Percentiles rank a stretch among this genome's conserved stretches.
These are phyloP conservation scores for Metarhizium humberi DNA, from an alignment of 2,329 filamentous ascomycete genomes.

Conservation along the genomic window DNA sequence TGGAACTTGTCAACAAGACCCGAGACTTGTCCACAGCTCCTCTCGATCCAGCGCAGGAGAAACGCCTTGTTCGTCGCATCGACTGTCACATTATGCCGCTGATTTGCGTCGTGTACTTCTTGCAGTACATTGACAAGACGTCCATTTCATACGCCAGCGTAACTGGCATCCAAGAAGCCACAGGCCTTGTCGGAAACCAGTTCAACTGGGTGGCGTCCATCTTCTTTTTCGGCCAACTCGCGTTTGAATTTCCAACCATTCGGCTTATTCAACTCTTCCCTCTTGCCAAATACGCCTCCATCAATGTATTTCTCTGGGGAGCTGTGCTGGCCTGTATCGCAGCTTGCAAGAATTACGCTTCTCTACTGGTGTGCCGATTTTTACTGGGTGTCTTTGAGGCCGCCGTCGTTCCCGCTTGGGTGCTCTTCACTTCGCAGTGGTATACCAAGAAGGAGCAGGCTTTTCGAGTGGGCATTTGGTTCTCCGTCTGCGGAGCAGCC, in stretches of 20 bases:
- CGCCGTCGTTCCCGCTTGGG: no score
- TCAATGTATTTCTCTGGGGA: slow-evolving; percentile 27
- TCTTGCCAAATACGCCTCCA: slow-evolving; percentile 25
- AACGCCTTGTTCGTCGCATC: slow-evolving; percentile 11
- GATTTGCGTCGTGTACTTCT: slow-evolving; percentile 13
- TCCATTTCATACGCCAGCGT: slow-evolving; percentile 16
- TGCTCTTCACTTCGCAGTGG: no score
- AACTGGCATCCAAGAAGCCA: slow-evolving; percentile 16
- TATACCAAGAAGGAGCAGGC: no score
- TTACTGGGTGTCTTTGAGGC: no score
- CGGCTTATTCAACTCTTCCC: slow-evolving; percentile 28
- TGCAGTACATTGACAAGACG: slow-evolving; percentile 18
- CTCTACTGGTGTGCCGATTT: no score
- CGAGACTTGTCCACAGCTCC: neutral
- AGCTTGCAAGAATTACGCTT: no score
- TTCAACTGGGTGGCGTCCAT: slow-evolving; percentile 27
- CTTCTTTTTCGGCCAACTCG: slow-evolving; percentile 23
- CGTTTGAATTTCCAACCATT: slow-evolving; percentile 28
- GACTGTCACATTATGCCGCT: slow-evolving; percentile 15
- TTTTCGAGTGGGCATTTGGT: no score
- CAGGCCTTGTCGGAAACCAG: slow-evolving; percentile 27
- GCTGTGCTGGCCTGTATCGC: slow-evolving; percentile 4
- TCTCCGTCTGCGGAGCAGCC: no score
- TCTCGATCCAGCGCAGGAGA: neutral
- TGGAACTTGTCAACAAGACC: neutral